Evolutionary conservation across 2,329 filamentous ascomycete species (phyloP), one percentile per base, ranked within the genome.

Genomic region (Colletotrichum australisinense): DNA sequence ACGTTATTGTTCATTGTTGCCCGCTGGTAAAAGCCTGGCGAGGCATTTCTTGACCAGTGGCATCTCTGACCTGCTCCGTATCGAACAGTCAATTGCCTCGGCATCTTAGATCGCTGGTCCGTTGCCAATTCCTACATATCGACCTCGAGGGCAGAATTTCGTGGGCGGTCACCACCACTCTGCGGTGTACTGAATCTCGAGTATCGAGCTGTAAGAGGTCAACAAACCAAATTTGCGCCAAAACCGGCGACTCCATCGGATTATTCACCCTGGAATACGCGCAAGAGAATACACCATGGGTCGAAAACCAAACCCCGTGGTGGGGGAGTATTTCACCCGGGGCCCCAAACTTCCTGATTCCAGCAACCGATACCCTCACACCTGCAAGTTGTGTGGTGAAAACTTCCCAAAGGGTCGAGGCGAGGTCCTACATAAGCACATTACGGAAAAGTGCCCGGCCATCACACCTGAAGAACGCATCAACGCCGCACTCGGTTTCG

Each of bases 361-460:
- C 76, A 97, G 94, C 86, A 98, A 97, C 82, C 91, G 95, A 72
- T 98, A 98, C 80, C 92, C 94, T 78, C 94, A 98, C 80, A 97
- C 94, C 14, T 98, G 95, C 89, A 96, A 94, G 82, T 89, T 92
- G 76, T 97, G 95, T 81, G 94, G 94, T 76, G 93, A 97, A 83
- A 93, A 93, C 82, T 98, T 98, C 75, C 93, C 94, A 75, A 97
- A 97, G 81, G 95, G 95, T 74, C 91, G 95, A 75, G 93, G 94
- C 79, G 95, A 98, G 79, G 94, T 91, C 78, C 84, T 98, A 74
- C 93, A 91, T 56, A 92, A 89, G 75, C 95, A 98, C 80, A 88
- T 98, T 69, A 92, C 94, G 66, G 97, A 95, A 82, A 95, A 93
- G 86, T 98, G 95, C 81, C 93, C 94, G 53, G 93, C 93, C 67